phyloP scores from a whole-genome alignment of 345 rosid species.

The Leavenworthia alabamica region DNA sequence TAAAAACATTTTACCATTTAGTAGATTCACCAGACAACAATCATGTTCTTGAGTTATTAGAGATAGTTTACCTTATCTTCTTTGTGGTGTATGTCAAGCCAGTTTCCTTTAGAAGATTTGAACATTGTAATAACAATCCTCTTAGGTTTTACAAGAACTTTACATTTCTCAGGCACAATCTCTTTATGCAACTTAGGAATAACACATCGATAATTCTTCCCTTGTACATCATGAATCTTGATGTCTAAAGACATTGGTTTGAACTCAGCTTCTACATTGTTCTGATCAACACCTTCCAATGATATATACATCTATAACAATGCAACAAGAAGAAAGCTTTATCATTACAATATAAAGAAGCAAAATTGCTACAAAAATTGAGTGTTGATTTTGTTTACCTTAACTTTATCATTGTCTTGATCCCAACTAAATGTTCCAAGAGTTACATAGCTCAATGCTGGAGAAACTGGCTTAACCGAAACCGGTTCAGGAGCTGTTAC shows the following conservation, averaged over 20 bases:
- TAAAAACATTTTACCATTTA: neutral
- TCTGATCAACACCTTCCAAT: slow-evolving; percentile 67
- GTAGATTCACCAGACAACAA: neutral
- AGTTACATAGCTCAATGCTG: slow-evolving; percentile 40
- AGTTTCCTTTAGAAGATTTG: slow-evolving; percentile 75
- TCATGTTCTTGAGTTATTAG: neutral
- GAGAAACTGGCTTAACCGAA: slow-evolving; percentile 35
- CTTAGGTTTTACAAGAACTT: slow-evolving; percentile 64
- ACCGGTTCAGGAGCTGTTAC: slow-evolving; percentile 36
- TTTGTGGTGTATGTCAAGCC: slow-evolving; percentile 81
- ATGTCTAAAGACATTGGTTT: slow-evolving; percentile 56
- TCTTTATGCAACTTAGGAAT: slow-evolving; percentile 67
- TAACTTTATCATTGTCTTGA: slow-evolving; percentile 90
- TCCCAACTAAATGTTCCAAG: slow-evolving; percentile 92
- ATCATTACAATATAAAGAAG: neutral
- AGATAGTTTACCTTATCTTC: slow-evolving; percentile 84
- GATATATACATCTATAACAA: slow-evolving; percentile 57
- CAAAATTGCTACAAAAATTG: neutral
- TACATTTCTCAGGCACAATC: slow-evolving; percentile 75
- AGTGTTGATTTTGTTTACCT: slow-evolving; percentile 43
- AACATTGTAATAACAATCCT: slow-evolving; percentile 58
- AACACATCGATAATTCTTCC: slow-evolving; percentile 71
- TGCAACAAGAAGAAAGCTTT: neutral
- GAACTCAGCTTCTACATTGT: slow-evolving; percentile 66
- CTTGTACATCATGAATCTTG: slow-evolving; percentile 72